Conservation (phyloP, 2,329 filamentous ascomycete genomes). For the Aulographum hederae region DNA sequence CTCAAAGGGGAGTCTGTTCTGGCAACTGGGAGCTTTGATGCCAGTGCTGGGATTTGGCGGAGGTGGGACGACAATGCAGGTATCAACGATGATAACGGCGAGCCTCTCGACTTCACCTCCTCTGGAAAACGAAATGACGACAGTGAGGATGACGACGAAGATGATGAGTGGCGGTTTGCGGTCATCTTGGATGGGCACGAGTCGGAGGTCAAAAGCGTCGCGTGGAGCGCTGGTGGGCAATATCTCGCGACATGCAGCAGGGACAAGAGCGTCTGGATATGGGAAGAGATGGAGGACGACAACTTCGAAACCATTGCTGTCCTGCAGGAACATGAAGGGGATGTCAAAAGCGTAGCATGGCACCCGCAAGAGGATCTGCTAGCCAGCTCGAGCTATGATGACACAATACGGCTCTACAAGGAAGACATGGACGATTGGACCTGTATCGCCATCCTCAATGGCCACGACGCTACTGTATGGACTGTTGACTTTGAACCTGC, state of each 20-base stretch:
- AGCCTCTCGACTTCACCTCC: slow-evolving; percentile 14
- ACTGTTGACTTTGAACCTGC: slow-evolving; percentile 49
- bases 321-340: slow-evolving; percentile 81
- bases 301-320: slow-evolving; percentile 64
- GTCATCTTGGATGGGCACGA: slow-evolving; percentile 91
- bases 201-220: slow-evolving; percentile 71
- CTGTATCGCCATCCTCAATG: slow-evolving; percentile 64
- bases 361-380: slow-evolving; percentile 64
- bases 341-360: slow-evolving; percentile 91
- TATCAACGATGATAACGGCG: slow-evolving; percentile 20
- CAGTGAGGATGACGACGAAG: slow-evolving; percentile 31
- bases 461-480: slow-evolving; percentile 81
- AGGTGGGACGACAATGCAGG: slow-evolving; percentile 52
- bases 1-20: slow-evolving; percentile 49
- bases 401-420: slow-evolving; percentile 73
- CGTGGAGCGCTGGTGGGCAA: slow-evolving; percentile 55
- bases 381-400: slow-evolving; percentile 85
- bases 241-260: slow-evolving; percentile 78
- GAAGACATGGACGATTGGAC: slow-evolving; percentile 92
- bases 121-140: too few relatives aligned
- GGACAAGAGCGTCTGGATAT: slow-evolving; percentile 75
- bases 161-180: slow-evolving; percentile 81
- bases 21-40: slow-evolving; percentile 86
- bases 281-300: slow-evolving; percentile 1
- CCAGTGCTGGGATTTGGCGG: slow-evolving; percentile 54